Percentiles rank a stretch among this genome's conserved stretches.
Evolutionary conservation across 805 yeast species (phyloP).

Genomic region (Pichia manshurica): DNA sequence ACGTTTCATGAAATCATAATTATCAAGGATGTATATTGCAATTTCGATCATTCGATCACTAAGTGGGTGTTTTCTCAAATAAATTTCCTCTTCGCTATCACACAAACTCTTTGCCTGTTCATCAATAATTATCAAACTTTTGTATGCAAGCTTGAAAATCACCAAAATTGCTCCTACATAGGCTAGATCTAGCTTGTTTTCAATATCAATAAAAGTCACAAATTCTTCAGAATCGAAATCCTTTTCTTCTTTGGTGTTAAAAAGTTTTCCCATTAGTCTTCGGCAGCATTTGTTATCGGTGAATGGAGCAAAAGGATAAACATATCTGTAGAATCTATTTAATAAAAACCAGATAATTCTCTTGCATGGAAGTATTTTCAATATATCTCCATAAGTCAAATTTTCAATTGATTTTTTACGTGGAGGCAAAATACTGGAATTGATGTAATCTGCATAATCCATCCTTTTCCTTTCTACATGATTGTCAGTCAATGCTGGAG

Average conservation of each 20-base stretch:
- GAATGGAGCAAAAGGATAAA: constrained; percentile 45
- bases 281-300: constrained; percentile 34
- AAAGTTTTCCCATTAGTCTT: constrained; percentile 30
- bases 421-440: constrained; percentile 13
- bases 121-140: constrained; percentile 33
- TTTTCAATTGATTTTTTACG: constrained; percentile 18
- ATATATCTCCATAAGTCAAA: constrained; percentile 23
- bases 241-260: constrained; percentile 30
- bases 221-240: constrained; percentile 30
- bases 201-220: constrained; percentile 32
- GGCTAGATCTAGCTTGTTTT: constrained; percentile 44
- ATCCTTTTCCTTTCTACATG: background rate
- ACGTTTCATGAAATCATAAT: constrained; percentile 43
- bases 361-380: constrained; percentile 35
- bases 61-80: constrained; percentile 35
- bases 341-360: constrained; percentile 41
- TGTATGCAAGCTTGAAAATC: constrained; percentile 38
- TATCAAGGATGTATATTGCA: constrained; percentile 50
- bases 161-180: constrained; percentile 39
- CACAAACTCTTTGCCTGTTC: constrained; percentile 19
- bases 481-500: background rate
- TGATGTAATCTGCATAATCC: background rate
- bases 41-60: constrained; percentile 40
- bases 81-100: constrained; percentile 19
- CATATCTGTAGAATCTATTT: constrained; percentile 39